These are phyloP conservation scores for Yamadazyma philogaea DNA, from an alignment of 805 yeast species.

Conservation along the genomic window DNA sequence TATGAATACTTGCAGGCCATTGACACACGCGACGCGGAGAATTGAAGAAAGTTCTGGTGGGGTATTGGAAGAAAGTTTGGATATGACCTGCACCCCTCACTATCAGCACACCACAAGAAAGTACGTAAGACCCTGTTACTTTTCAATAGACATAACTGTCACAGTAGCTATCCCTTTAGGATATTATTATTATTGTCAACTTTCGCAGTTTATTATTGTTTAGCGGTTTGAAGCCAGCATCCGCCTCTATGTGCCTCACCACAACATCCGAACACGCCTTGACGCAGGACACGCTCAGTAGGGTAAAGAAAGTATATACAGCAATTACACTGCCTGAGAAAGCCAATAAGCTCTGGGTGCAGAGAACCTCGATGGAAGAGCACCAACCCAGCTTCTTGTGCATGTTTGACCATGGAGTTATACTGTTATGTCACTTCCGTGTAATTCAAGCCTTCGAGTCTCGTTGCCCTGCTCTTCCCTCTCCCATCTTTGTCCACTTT, in stretches of 20 bases:
- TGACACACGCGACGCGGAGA: slow-evolving; percentile 21
- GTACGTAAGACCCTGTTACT: neutral
- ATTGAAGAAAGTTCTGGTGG: no score
- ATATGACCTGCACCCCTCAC: no score
- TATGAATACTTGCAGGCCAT: slow-evolving; percentile 46
- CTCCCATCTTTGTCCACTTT: neutral
- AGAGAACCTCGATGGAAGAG: no score
- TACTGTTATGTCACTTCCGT: no score
- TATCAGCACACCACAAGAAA: neutral
- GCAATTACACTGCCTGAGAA: neutral
- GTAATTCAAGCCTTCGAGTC: no score
- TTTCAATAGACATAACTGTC: neutral
- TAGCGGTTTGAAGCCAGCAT: neutral
- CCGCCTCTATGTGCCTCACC: neutral
- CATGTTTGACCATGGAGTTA: no score
- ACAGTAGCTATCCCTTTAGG: neutral
- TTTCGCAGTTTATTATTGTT: neutral
- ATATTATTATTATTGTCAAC: neutral
- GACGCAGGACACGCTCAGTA: neutral
- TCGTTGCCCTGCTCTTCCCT: no score
- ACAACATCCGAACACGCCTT: neutral
- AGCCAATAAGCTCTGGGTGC: neutral
- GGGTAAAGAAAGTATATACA: neutral
- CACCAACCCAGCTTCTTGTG: no score
- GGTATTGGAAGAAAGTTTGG: no score